These are phyloP conservation scores for Backusella mclennaniae DNA, from an alignment of 192 early-diverging fungal species.

Conservation along the genomic window DNA sequence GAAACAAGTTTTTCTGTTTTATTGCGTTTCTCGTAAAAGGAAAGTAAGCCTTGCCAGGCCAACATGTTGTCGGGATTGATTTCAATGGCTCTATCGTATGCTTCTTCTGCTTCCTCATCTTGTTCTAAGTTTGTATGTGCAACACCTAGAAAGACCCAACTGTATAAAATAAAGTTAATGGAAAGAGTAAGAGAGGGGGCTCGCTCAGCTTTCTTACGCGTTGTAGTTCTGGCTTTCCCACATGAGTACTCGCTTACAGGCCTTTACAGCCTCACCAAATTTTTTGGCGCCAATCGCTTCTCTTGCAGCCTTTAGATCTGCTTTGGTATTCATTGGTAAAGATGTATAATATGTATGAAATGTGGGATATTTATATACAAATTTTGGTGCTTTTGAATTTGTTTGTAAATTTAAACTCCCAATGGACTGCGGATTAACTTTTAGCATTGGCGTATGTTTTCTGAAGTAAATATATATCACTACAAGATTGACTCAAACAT, in stretches of 20 bases:
- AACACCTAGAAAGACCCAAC: constrained; percentile 65
- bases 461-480: no score
- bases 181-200: background rate
- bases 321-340: constrained; percentile 28
- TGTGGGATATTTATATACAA: background rate
- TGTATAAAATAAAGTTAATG: constrained; percentile 16
- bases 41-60: constrained; percentile 60
- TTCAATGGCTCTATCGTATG: constrained; percentile 59
- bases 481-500: background rate
- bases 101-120: constrained; percentile 51
- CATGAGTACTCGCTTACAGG: constrained; percentile 45
- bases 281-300: constrained; percentile 48
- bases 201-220: constrained; percentile 37
- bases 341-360: background rate
- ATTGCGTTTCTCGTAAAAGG: constrained; percentile 59
- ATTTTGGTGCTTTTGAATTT: background rate
- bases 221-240: constrained; percentile 53
- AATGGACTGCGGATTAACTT: background rate
- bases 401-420: background rate
- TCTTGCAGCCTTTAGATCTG: constrained; percentile 46
- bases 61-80: constrained; percentile 53
- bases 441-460: no score
- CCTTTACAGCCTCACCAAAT: constrained; percentile 51
- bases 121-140: constrained; percentile 60
- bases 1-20: constrained; percentile 34